These are phyloP conservation scores for Clausena lansium DNA, from an alignment of 345 rosid genomes.

Conservation along the genomic window DNA sequence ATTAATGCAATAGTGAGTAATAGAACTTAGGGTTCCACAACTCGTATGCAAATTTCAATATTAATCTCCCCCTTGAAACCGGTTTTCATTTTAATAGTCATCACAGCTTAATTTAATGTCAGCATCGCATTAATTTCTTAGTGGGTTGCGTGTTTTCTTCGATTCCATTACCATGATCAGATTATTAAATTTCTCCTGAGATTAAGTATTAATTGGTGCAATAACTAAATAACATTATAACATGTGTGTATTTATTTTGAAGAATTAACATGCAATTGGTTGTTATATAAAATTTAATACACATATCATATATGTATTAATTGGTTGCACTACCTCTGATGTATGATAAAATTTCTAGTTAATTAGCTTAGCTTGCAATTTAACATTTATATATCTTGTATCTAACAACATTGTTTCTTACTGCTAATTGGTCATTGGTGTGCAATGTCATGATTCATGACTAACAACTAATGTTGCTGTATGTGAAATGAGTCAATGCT, in stretches of 20 bases:
- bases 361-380: background rate
- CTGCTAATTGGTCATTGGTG: background rate
- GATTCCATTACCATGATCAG: background rate
- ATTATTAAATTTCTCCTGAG: slow-evolving; percentile 8
- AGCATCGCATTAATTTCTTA: slow-evolving; percentile 37
- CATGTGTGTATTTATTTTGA: too few species aligned
- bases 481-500: background rate
- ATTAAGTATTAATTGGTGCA: too few species aligned
- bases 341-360: too few species aligned
- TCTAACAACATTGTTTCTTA: slow-evolving; percentile 1
- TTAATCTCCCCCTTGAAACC: slow-evolving; percentile 24
- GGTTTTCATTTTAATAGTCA: slow-evolving; percentile 16
- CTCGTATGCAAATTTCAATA: slow-evolving; percentile 22
- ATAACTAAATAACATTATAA: too few species aligned
- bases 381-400: background rate
- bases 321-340: too few species aligned
- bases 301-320: too few species aligned
- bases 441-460: background rate
- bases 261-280: too few species aligned
- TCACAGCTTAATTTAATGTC: slow-evolving; percentile 30
- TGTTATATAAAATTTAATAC: too few species aligned
- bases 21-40: slow-evolving; percentile 34
- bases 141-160: slow-evolving; percentile 6
- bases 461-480: background rate
- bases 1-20: slow-evolving; percentile 36